Base-by-base conservation (phyloP, 257 asterid species). In the Prunella vulgaris region DNA sequence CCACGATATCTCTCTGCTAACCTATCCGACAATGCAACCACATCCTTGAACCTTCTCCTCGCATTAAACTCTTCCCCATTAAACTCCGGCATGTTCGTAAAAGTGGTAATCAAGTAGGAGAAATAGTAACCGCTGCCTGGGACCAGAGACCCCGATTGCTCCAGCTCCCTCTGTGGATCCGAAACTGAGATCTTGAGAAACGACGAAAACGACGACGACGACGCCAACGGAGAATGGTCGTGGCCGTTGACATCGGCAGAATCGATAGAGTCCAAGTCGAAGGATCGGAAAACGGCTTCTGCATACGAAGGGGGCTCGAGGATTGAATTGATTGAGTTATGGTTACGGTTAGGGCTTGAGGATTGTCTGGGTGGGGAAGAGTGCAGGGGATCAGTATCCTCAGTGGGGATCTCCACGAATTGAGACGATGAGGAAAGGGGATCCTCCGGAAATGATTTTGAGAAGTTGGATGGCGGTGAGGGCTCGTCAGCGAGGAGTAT, bases 301-400 rank as follows among this genome's bases (percentile, higher is more conserved):
- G 96, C 96, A 32, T 93, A 93, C n/a, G 99, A 93, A n/a, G 99
- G 99, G 52, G 99, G 99, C 60, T 93, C 99, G 63, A 93, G 90
- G 74, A 93, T 79, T 73, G 94, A 77, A 64, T 87, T 82, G 53
- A 87, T 84, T 71, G 93, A 76, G 70, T 73, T 75, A 18, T 72
- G 76, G 79, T 64, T 81, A 49, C 72, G 77, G 79, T 61, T 81
- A 49, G 88, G 86, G 80, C 68, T 81, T 49, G 76, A 85, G 83
- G 74, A 53, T 72, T 70, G 85, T 71, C 75, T 82, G 48, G 74
- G 51, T 1, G 69, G 76, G 60, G 88, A 68, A 17, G 83, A 70
- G 73, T 46, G 81, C 53, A 20, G 48, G 35, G 56, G 80, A 71
- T 75, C 86, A 40, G 74, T 21, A 22, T 80, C 81, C 57, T 80